These are phyloP conservation scores for Arachis hypogaea DNA, from an alignment of 306 rosid species.

Conservation along the genomic window DNA sequence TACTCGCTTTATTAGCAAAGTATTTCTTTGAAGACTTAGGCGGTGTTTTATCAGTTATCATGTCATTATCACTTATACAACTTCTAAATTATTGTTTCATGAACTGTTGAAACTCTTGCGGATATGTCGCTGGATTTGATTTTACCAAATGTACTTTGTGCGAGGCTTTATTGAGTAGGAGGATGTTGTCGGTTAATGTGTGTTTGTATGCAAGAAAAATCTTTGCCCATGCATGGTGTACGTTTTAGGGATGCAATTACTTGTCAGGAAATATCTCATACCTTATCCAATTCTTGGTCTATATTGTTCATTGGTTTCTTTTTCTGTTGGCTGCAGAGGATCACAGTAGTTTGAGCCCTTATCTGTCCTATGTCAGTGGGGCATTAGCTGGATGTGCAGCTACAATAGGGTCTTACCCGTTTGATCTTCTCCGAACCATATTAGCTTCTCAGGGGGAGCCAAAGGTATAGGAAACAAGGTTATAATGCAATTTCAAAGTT, in stretches of 20 bases:
- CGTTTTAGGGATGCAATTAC: conserved; percentile 5
- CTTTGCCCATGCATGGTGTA: background rate
- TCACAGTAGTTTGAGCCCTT: conserved; percentile 79
- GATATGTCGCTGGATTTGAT: background rate
- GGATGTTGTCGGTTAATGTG: conserved; percentile 5
- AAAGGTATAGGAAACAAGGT: conserved; percentile 57
- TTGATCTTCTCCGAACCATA: conserved; percentile 93
- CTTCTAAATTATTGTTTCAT: background rate
- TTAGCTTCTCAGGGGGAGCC: conserved; percentile 99
- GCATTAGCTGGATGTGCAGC: conserved; percentile 96
- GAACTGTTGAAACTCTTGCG: background rate
- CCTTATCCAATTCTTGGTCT: conserved; percentile 13
- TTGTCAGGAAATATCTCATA: background rate
- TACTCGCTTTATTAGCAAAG: background rate
- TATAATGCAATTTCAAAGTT: background rate
- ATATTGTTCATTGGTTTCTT: conserved; percentile 31
- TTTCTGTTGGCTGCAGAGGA: conserved; percentile 66
- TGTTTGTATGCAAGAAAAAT: background rate
- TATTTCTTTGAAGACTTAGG: conserved; percentile 16
- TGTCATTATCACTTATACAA: background rate
- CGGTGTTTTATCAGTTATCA: conserved; percentile 3
- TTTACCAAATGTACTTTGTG: background rate
- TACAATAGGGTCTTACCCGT: conserved; percentile 91
- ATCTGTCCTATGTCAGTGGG: conserved; percentile 86
- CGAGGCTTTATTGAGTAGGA: background rate